Conservation (phyloP, 2,329 filamentous ascomycete genomes). For the Cladosporium sphaerospermum region DNA sequence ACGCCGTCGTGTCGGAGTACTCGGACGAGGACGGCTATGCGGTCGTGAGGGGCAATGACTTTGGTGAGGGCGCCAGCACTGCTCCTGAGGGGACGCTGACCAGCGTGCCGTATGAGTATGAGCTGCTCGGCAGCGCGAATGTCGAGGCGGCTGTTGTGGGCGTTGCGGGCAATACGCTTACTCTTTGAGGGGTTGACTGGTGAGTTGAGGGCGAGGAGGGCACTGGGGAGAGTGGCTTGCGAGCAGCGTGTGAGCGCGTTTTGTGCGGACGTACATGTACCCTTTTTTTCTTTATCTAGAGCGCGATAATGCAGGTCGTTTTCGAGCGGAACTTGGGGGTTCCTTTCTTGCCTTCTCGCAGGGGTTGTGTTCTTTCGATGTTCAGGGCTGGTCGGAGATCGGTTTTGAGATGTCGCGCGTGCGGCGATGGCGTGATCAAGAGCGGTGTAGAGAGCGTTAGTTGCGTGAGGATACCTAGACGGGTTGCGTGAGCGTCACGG, state of each 20-base stretch:
- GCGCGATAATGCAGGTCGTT: conserved; percentile 5
- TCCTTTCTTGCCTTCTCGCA: too few relatives aligned
- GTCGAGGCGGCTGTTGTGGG: conserved; percentile 36
- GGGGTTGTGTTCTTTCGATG: too few relatives aligned
- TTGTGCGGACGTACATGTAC: too few relatives aligned
- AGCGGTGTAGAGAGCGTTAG: too few relatives aligned
- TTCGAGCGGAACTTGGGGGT: too few relatives aligned
- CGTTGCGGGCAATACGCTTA: conserved; percentile 34
- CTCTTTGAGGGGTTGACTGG: conserved; percentile 18
- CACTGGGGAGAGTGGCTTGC: background rate
- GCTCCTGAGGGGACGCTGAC: conserved; percentile 31
- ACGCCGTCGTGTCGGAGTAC: conserved; percentile 31
- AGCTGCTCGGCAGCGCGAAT: conserved; percentile 28
- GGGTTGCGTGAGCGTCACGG: too few relatives aligned
- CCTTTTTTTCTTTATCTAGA: background rate
- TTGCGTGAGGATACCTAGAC: too few relatives aligned
- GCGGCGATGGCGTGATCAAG: too few relatives aligned
- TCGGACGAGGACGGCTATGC: conserved; percentile 31
- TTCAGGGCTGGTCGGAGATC: too few relatives aligned
- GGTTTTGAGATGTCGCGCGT: too few relatives aligned
- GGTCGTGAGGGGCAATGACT: conserved; percentile 27
- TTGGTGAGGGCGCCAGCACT: conserved; percentile 29
- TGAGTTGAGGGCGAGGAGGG: too few relatives aligned
- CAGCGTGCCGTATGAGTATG: conserved; percentile 31
- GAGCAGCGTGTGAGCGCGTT: background rate